phyloP scores from a whole-genome alignment of 371 early-diverging fungal genomes.

The Encephalitozoon intestinalis region DNA sequence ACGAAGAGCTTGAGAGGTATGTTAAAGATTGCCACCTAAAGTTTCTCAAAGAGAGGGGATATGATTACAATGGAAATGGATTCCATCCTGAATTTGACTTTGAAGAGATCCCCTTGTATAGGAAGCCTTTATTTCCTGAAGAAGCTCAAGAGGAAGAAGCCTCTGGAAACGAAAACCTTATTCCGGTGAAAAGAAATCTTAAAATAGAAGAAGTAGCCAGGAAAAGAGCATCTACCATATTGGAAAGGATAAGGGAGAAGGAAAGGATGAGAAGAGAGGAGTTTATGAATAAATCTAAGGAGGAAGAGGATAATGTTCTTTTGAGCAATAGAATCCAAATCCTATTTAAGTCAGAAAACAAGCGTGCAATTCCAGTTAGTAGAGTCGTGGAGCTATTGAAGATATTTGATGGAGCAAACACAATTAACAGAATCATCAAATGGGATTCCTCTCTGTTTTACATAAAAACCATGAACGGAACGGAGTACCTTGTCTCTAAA shows the following conservation, averaged over 20 bases:
- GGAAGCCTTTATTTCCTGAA: background rate
- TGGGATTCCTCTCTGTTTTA: conserved; percentile 6
- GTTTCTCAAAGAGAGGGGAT: background rate
- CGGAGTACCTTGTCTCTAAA: conserved; percentile 16
- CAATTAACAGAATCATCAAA: conserved; percentile 14
- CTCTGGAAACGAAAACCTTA: background rate
- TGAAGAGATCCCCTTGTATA: background rate
- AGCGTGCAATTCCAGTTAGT: conserved; percentile 21
- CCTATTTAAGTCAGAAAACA: conserved; percentile 28
- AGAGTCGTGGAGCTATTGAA: conserved; percentile 33
- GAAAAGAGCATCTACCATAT: conserved; percentile 39
- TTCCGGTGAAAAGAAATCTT: background rate
- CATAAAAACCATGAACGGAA: conserved; percentile 32
- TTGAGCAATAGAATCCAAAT: conserved; percentile 17
- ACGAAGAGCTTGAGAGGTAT: conserved; percentile 18
- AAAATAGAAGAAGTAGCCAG: background rate
- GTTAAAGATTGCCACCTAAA: background rate
- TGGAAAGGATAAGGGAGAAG: conserved; percentile 57
- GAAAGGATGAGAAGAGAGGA: conserved; percentile 51
- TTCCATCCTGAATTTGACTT: conserved; percentile 26
- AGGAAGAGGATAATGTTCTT: conserved; percentile 39
- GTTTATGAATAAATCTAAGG: conserved; percentile 49
- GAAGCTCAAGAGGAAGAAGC: background rate
- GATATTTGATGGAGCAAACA: conserved; percentile 16
- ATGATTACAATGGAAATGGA: background rate